Evolutionary conservation across 1,284 basidiomycete species (phyloP).

Genomic region (Sporisorium graminicola): DNA sequence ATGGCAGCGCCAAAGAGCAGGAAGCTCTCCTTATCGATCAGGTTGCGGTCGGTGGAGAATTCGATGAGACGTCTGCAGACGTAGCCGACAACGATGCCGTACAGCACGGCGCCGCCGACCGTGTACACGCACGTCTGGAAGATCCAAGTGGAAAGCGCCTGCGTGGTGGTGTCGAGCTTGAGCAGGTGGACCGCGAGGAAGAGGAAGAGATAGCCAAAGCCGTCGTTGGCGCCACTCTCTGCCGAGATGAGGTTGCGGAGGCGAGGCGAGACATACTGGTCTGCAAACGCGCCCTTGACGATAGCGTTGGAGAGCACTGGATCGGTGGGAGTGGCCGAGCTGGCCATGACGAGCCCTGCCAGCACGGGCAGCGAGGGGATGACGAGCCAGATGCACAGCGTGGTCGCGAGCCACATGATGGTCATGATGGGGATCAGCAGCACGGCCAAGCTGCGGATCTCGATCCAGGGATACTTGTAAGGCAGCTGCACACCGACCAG

Average conservation of each 20-base stretch:
- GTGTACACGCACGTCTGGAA: conserved; percentile 53
- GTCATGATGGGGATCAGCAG: conserved; percentile 60
- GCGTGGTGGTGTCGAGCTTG: conserved; percentile 33
- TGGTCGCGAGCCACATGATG: conserved; percentile 58
- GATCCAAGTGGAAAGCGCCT: conserved; percentile 52
- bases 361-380: conserved; percentile 55
- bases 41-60: conserved; percentile 52
- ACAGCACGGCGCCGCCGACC: conserved; percentile 43
- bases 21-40: conserved; percentile 64
- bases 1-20: conserved; percentile 58
- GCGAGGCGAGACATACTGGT: conserved; percentile 61
- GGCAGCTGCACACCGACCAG: conserved; percentile 62
- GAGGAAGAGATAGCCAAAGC: conserved; percentile 59
- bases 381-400: conserved; percentile 46
- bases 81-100: conserved; percentile 56
- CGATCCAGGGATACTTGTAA: conserved; percentile 55
- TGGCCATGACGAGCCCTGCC: conserved; percentile 51
- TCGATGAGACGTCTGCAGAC: conserved; percentile 48
- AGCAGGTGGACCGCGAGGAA: conserved; percentile 58
- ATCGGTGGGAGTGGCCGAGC: conserved; percentile 59
- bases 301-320: conserved; percentile 61
- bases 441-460: conserved; percentile 43
- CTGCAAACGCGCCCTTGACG: conserved; percentile 63
- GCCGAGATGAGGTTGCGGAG: conserved; percentile 62
- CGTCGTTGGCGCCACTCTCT: conserved; percentile 64